Conservation (phyloP, 805 yeast genomes). For the Yarrowia sp. region DNA sequence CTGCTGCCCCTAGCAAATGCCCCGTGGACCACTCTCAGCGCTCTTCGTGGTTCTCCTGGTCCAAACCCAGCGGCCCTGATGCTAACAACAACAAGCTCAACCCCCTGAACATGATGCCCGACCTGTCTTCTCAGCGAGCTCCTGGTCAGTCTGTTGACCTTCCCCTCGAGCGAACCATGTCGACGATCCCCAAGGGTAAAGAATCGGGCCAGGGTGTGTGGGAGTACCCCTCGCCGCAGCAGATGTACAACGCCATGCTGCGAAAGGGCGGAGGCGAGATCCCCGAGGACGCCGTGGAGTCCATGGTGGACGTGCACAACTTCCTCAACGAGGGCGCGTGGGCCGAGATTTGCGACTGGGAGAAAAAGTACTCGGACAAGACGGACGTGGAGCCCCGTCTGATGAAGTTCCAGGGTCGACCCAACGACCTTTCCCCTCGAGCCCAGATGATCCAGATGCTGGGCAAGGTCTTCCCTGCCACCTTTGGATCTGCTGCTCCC, state of each 20-base stretch:
- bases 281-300: constrained; percentile 92
- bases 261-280: constrained; percentile 87
- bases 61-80: constrained; percentile 39
- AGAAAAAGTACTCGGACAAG: constrained; percentile 58
- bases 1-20: constrained; percentile 34
- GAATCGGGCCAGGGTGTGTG: constrained; percentile 67
- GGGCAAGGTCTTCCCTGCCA: constrained; percentile 68
- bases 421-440: constrained; percentile 81
- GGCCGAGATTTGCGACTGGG: constrained; percentile 94
- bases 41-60: constrained; percentile 29
- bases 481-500: constrained; percentile 77
- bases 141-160: constrained; percentile 78
- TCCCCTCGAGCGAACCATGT: constrained; percentile 79
- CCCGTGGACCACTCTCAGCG: constrained; percentile 43
- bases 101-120: constrained; percentile 89
- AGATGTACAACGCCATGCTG: constrained; percentile 97
- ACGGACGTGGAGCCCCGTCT: constrained; percentile 69
- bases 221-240: constrained; percentile 99
- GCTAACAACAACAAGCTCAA: constrained; percentile 46
- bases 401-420: constrained; percentile 85
- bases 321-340: constrained; percentile 97
- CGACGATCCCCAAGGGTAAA: constrained; percentile 84
- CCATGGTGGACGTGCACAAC: constrained; percentile 96
- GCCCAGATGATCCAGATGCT: constrained; percentile 67
- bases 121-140: constrained; percentile 59